Base-by-base conservation (phyloP, 2,329 filamentous ascomycete species). In the Aspergillus sclerotialis region DNA sequence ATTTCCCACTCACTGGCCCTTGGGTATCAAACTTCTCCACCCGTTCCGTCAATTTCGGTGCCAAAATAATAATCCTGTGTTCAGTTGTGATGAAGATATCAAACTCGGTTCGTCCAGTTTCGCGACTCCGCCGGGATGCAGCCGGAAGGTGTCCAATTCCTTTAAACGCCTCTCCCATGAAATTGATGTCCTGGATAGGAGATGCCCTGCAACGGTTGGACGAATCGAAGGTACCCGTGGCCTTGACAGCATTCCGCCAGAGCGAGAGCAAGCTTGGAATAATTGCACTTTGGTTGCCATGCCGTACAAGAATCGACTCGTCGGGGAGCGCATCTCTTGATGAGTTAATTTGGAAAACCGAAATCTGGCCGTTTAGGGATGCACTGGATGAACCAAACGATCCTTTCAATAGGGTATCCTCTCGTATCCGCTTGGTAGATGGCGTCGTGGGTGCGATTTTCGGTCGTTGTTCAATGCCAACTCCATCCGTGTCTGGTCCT, bases 401-500 rank as follows among this genome's bases (percentile, higher is more conserved):
- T 11, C 65, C 67, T 37, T 63, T 64, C 28, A 67, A 54, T 12
- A 70, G 53, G 1, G 61, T 57, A 26, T 66, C 64, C 49, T 69
- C 65, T 11, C 63, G 62, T 5, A 65, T 45, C 16, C 64, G 63
- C 32, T 65, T 62, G 6, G 67, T 69, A n/a, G 64, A 63, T 7
- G 67, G 67, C 4, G 67, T 70, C 59, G 68, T 63, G 1, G 65
- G 67, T 1, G 63, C 64, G 38, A 70, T 64, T 29, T 50, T 60
- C 10, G 56, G 44, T 32, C 55, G 53, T 23, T 54, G 58, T 36
- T 60, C 56, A 13, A 44, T 36, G 5, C 48, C 40, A 10, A 55
- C 44, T 14, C 36, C 40, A 15, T 49, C 46, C 15, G 39, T 39
- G 13, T 53, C 53, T 14, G 50, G 42, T 26, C 48, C 48, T 21